Evolutionary conservation across 2,329 filamentous ascomycete species (phyloP).

Genomic region (Phaeosphaeriaceae sp.): DNA sequence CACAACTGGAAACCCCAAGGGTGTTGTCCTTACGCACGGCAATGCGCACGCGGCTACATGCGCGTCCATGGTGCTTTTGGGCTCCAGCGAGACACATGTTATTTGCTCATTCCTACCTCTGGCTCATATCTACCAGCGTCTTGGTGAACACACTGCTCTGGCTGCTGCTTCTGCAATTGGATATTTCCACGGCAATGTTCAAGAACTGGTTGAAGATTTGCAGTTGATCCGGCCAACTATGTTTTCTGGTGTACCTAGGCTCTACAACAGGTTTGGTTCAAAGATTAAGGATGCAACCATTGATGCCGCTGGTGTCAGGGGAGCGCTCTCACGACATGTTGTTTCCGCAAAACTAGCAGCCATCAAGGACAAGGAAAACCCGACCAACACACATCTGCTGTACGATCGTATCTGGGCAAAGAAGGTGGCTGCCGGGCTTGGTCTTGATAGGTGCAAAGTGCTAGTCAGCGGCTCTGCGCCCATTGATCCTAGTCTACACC

Average conservation of each 20-base stretch:
- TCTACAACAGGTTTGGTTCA: constrained; percentile 88
- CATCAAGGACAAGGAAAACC: constrained; percentile 73
- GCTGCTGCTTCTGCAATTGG: constrained; percentile 77
- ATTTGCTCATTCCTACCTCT: constrained; percentile 88
- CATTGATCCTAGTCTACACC: constrained; percentile 84
- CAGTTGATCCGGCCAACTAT: constrained; percentile 82
- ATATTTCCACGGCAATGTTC: constrained; percentile 92
- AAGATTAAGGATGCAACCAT: constrained; percentile 81
- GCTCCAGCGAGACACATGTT: constrained; percentile 65
- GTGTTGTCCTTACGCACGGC: constrained; percentile 80
- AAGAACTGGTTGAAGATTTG: constrained; percentile 86
- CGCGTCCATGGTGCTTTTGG: constrained; percentile 62
- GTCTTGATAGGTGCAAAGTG: constrained; percentile 72
- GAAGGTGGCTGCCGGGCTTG: constrained; percentile 83
- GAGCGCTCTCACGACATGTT: constrained; percentile 79
- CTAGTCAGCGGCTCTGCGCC: constrained; percentile 92
- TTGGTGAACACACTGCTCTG: constrained; percentile 78
- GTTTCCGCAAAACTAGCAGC: constrained; percentile 80
- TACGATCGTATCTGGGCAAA: constrained; percentile 90
- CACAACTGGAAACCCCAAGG: constrained; percentile 82
- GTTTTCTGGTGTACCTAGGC: constrained; percentile 86
- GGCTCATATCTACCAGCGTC: constrained; percentile 90
- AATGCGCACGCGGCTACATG: constrained; percentile 78
- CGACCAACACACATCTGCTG: constrained; percentile 78
- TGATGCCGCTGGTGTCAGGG: constrained; percentile 79